Base-by-base conservation (phyloP, 192 early-diverging fungal species). In the Umbelopsis ramanniana region DNA sequence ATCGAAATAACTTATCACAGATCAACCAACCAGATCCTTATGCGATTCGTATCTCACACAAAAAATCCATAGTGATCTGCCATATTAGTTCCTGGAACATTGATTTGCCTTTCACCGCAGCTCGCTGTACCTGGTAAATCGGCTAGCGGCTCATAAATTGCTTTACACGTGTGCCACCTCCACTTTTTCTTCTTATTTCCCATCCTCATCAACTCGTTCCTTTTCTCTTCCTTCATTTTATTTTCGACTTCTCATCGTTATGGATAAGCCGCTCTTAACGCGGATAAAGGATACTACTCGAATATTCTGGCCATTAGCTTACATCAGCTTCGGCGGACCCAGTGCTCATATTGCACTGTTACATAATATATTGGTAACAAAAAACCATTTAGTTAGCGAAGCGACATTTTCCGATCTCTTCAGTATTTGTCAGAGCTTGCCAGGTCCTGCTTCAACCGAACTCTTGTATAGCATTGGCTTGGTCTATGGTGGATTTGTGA, bases 261-360 rank as follows among this genome's bases (percentile, higher is more conserved):
- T 50, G 48, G 48, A 50, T 19, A 50, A 50, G 5, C 15, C 48
- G 15, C 48, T 50, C 48, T 2, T 50, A 22, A 26, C 37, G 23
- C 19, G 79, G 6, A 68, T 82, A 4, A 46, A 48, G 26, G 76
- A 80, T 38, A 70, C 33, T 12, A 45, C 75, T 22, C 37, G 35
- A 1, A 72, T 76, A 5, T 81, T 68, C 54, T 75, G 89, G 50
- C 88, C 89, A 17, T 78, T 92, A 10, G 71, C 77, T 2, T 82
- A 81, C 68, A 85, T 81, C 4, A 83, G 89, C 0, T 91, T 91
- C 67, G 89, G 89, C 37, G 90, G 90, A 4, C 89, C 90, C 4
- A 79, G 54, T n/a, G 86, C 85, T 2, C 85, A 89, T 60, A 79
- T 90, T 22, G 88, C 84, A 23, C 70, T 91, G 35, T 72, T 90